Evolutionary conservation across 176 grass and related monocot species (phyloP), one percentile per base, ranked within the genome.

Genomic region (Lolium multiflorum): DNA sequence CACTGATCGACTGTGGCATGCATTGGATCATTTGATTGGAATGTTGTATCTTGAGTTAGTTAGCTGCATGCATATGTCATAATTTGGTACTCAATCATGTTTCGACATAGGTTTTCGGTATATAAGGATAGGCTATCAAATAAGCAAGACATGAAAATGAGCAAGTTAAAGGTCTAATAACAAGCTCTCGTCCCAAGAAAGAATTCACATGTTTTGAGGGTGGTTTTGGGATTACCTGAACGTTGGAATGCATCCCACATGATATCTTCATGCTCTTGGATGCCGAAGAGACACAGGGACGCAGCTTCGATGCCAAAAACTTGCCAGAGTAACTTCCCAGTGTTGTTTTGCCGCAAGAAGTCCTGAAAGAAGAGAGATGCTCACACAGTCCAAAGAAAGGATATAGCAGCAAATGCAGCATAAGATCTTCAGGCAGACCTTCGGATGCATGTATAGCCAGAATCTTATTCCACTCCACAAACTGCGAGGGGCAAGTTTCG

Each of bases 401-500:
- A 41, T 49, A 20, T 5, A 43, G 1, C 12, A 74, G n/a, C 21
- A 50, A 81, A 28, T 41, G 65, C 4, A 65, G 52, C 6, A 82
- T 74, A 41, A 58, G 5, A 60, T 66, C 35, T 83, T 49, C 38
- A 12, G 47, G 81, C 81, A 58, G 66, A 98, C 96, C 93, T 95
- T 98, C 79, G 96, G 96, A 70, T 98, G 96, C 96, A 98, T 95
- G 71, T 98, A 98, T 39, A 95, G 39, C 96, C 96, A 98, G 78
- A 98, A 98, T 73, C 73, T 91, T 77, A 98, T 89, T 6, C 93
- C 90, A 21, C 46, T 77, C 88, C 91, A 94, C 55, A 95, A 82
- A 69, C 79, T 64, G 64, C 86, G 88, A 70, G 90, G 82, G 37
- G 64, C 68, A 39, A 95, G 52, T 35, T 82, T 92, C 56, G 93